Evolutionary conservation across 2,329 filamentous ascomycete species (phyloP), one percentile per base, ranked within the genome.

Genomic region (Fusarium sp.): DNA sequence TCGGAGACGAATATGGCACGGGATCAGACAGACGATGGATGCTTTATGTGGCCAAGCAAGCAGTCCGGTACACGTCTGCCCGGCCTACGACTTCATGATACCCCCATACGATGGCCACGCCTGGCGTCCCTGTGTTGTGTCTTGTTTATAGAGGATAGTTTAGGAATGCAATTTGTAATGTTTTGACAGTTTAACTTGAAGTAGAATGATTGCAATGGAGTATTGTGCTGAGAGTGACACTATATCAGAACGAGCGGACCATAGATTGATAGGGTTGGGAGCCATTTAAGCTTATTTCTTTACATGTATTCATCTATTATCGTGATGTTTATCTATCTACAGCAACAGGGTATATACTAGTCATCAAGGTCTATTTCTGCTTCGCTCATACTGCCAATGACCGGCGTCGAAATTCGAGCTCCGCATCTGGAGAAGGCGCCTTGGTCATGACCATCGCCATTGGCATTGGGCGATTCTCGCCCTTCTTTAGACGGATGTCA

Each of bases 391-490:
- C 65, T 31, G 52, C 73, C 52, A 75, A 60, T 5, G 77, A 79
- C 50, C 84, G 81, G 78, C 80, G 78, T 64, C 80, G 79, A 63
- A 86, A 86, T 64, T 86, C 77, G 6, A 86, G 72, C 71, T 86
- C 82, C 0, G 80, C 81, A 18, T 85, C 81, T 5, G 81, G 86
- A 81, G 73, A 83, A 37, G 75, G 84, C 48, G 79, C 84, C 78
- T 85, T 87, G 78, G 72, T 84, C 83, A 80, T 85, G 71, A 81
- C 81, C 75, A 80, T 76, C 59, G 79, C 80, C 80, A 81, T 86
- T 41, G 77, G 80, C 76, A 78, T 80, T 48, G 85, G 85, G 59
- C 85, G 74, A n/a, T 69, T 66, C 67, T 83, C 79, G 22, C 85
- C 85, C 6, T 81, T 74, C 70, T 82, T 81, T 7, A 86, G 79